These are phyloP conservation scores for Boletus pseudopeckii DNA, from an alignment of 768 basidiomycete genomes.

Conservation along the genomic window DNA sequence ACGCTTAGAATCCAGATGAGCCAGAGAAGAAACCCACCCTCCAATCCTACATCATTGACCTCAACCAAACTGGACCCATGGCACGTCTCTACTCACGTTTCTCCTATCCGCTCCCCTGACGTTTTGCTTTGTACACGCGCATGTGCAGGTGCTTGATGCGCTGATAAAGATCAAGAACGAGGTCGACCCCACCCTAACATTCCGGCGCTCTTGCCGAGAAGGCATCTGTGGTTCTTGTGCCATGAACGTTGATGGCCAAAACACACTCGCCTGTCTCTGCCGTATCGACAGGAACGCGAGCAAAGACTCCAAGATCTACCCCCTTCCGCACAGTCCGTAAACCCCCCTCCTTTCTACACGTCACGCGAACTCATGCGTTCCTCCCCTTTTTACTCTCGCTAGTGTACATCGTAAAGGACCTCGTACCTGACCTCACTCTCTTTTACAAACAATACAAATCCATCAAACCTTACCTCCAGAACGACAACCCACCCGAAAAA, in stretches of 20 bases:
- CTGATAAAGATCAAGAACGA: constrained; percentile 99
- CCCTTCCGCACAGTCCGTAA: constrained; percentile 89
- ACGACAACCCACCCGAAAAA: constrained; percentile 81
- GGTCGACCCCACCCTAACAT: constrained; percentile 93
- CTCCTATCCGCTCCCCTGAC: constrained; percentile 3
- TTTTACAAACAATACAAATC: constrained; percentile 99
- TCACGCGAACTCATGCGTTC: background rate
- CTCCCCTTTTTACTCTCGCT: background rate
- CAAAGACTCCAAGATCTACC: constrained; percentile 90
- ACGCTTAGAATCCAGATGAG: constrained; percentile 82
- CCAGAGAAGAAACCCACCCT: constrained; percentile 87
- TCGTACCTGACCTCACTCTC: constrained; percentile 85
- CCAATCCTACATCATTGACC: constrained; percentile 88
- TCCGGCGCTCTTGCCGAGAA: constrained; percentile 89
- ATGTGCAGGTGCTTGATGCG: constrained; percentile 70
- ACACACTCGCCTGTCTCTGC: constrained; percentile 97
- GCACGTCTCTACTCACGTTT: constrained; percentile 34
- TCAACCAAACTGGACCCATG: constrained; percentile 96
- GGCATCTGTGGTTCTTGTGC: constrained; percentile 98
- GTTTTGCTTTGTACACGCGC: background rate
- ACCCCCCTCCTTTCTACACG: no score
- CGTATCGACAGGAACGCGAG: constrained; percentile 75
- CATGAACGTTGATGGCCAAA: constrained; percentile 98
- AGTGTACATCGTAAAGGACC: constrained; percentile 99
- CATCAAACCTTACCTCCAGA: constrained; percentile 94